Percentiles rank a stretch among this genome's conserved stretches.
Evolutionary conservation across 306 rosid species (phyloP).

Genomic region (Ziziphus jujuba): DNA sequence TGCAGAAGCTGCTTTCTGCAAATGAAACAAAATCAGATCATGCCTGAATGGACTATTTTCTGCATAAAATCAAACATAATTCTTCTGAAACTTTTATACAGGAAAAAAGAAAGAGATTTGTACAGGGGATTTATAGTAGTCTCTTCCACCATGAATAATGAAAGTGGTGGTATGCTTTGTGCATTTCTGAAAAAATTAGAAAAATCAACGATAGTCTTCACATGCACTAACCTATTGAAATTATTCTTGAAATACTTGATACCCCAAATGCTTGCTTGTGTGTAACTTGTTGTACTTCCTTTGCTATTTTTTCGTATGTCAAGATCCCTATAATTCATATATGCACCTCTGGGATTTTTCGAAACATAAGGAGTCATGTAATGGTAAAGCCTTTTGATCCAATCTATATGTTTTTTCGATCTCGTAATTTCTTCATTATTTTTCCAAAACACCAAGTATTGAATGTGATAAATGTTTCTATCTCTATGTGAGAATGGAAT

Average conservation of each 20-base stretch:
- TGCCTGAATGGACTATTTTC: too few relatives aligned
- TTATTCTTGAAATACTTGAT: constrained; percentile 60
- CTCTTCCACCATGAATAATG: background rate
- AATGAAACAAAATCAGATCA: too few relatives aligned
- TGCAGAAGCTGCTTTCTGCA: too few relatives aligned
- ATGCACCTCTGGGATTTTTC: constrained; percentile 61
- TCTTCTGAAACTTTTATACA: too few relatives aligned
- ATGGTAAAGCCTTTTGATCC: constrained; percentile 48
- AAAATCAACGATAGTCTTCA: constrained; percentile 60
- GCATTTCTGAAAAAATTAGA: constrained; percentile 62
- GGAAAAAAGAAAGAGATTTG: too few relatives aligned
- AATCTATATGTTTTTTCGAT: constrained; percentile 31
- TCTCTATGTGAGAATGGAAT: constrained; percentile 73
- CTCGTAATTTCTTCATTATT: constrained; percentile 36
- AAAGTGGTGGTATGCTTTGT: constrained; percentile 65
- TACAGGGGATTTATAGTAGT: too few relatives aligned
- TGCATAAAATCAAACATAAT: too few relatives aligned
- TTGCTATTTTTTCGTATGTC: constrained; percentile 57
- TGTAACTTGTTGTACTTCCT: constrained; percentile 41
- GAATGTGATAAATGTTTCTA: constrained; percentile 62
- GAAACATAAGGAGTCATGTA: constrained; percentile 66
- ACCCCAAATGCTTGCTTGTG: constrained; percentile 64
- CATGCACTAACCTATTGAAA: constrained; percentile 54
- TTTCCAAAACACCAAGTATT: constrained; percentile 66
- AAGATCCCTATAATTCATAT: constrained; percentile 71